These are phyloP conservation scores for Populus trichocarpa DNA, from an alignment of 441 rosid species.

Conservation along the genomic window DNA sequence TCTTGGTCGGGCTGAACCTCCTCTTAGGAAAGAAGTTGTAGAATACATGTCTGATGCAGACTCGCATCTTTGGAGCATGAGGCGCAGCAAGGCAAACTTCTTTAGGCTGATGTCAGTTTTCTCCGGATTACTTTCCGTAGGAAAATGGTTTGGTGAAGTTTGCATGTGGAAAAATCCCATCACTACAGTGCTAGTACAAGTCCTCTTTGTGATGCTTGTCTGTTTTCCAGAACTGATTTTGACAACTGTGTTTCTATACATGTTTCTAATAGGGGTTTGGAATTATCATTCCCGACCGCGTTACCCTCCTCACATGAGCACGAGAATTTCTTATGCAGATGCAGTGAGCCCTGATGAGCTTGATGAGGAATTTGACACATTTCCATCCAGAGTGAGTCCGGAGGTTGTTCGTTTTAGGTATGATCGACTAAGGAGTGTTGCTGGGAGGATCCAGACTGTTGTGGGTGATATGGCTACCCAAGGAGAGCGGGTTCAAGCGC, in stretches of 20 bases:
- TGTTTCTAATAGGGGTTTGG: too few species aligned
- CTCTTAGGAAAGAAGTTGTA: slow-evolving; percentile 71
- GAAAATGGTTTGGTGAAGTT: slow-evolving; percentile 77
- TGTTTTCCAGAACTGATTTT: slow-evolving; percentile 77
- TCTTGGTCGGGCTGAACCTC: slow-evolving; percentile 81
- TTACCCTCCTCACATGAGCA: too few species aligned
- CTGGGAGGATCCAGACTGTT: slow-evolving; percentile 78
- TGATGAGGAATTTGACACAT: too few species aligned
- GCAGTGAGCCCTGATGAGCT: too few species aligned
- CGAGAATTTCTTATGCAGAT: too few species aligned
- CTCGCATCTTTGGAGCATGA: slow-evolving; percentile 92
- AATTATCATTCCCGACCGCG: too few species aligned
- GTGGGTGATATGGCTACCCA: slow-evolving; percentile 89
- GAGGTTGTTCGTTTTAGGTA: slow-evolving; percentile 64
- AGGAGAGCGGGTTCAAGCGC: slow-evolving; percentile 76
- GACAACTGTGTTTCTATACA: slow-evolving; percentile 48
- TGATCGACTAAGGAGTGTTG: slow-evolving; percentile 75
- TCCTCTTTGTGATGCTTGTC: slow-evolving; percentile 58
- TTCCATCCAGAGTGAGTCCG: slow-evolving; percentile 45
- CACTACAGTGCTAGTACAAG: slow-evolving; percentile 54
- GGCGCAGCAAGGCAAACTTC: slow-evolving; percentile 92
- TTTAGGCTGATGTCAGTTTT: slow-evolving; percentile 67
- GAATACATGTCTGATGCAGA: slow-evolving; percentile 87
- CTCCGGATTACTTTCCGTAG: slow-evolving; percentile 51
- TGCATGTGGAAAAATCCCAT: slow-evolving; percentile 79